Conservation (phyloP, 305 asterid genomes). For the Fraxinus platypoda region DNA sequence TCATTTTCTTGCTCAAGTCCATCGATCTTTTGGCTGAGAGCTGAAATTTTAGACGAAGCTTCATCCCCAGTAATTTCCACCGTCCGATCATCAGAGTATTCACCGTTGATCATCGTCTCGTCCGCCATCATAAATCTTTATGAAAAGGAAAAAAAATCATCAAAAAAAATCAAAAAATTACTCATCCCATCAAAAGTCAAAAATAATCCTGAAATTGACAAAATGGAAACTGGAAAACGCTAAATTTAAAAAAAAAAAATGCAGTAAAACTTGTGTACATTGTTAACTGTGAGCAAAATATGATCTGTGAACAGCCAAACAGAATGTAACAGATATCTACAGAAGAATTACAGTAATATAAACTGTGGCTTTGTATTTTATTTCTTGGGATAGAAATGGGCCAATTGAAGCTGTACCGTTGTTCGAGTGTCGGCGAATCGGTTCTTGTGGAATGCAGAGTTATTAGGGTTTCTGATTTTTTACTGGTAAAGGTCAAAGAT, state of each 20-base stretch:
- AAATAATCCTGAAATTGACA: neutral
- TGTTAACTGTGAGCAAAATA: neutral
- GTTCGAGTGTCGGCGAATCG: neutral
- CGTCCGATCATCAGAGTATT: conserved; percentile 44
- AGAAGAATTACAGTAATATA: neutral
- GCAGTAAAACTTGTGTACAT: neutral
- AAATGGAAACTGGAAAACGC: neutral
- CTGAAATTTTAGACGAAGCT: conserved; percentile 33
- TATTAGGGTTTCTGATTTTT: conserved; percentile 11
- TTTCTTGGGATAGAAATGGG: neutral
- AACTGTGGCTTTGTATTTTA: neutral
- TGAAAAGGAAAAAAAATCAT: neutral
- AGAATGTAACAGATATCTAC: neutral
- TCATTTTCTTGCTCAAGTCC: conserved; percentile 58
- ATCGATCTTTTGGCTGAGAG: conserved; percentile 37
- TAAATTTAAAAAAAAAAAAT: neutral
- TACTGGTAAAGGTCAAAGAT: neutral
- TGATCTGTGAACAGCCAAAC: neutral
- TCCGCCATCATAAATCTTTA: conserved; percentile 60
- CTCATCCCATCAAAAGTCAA: no score
- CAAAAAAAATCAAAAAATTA: neutral
- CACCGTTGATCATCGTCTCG: conserved; percentile 46
- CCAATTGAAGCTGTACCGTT: neutral
- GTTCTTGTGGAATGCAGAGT: neutral
- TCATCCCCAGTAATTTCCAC: conserved; percentile 47